phyloP scores from a whole-genome alignment of 768 basidiomycete species.

The Lactarius quietus region DNA sequence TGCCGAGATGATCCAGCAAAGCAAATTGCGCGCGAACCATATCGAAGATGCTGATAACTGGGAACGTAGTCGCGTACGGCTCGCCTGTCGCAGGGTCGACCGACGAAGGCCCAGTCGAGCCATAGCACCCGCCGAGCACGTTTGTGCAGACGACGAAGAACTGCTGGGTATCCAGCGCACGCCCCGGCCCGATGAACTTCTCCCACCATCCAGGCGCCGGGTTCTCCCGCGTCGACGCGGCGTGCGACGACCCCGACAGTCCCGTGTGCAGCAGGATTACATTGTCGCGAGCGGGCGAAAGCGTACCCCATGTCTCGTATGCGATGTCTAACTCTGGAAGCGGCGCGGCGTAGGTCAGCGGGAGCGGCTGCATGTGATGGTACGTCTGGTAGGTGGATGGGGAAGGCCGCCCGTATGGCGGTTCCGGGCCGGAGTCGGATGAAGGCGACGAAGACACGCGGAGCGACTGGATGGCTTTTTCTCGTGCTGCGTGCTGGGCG shows the following conservation, averaged over 20 bases:
- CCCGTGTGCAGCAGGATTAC: conserved; percentile 96
- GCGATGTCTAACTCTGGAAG: conserved; percentile 81
- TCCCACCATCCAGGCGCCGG: conserved; percentile 96
- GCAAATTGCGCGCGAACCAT: conserved; percentile 94
- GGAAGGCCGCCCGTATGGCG: conserved; percentile 75
- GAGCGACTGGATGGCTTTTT: conserved; percentile 47
- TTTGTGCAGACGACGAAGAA: conserved; percentile 97
- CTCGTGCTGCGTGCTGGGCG: conserved; percentile 72
- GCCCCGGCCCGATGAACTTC: conserved; percentile 94
- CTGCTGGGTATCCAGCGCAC: conserved; percentile 86
- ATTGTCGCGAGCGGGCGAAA: conserved; percentile 75
- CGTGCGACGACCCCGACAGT: conserved; percentile 93
- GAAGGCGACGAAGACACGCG: neutral
- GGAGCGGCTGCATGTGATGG: conserved; percentile 57
- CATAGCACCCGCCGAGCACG: conserved; percentile 96
- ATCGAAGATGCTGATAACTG: conserved; percentile 90
- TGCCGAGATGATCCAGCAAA: conserved; percentile 78
- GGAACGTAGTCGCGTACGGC: conserved; percentile 88
- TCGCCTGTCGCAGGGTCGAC: conserved; percentile 62
- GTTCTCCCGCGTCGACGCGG: conserved; percentile 75
- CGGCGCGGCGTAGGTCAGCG: conserved; percentile 52
- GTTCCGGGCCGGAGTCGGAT: conserved; percentile 62
- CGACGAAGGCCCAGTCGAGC: conserved; percentile 92
- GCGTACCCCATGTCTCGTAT: conserved; percentile 97
- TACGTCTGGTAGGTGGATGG: conserved; percentile 71